These are phyloP conservation scores for Wickerhamiella australiensis DNA, from an alignment of 805 yeast species.

Conservation along the genomic window DNA sequence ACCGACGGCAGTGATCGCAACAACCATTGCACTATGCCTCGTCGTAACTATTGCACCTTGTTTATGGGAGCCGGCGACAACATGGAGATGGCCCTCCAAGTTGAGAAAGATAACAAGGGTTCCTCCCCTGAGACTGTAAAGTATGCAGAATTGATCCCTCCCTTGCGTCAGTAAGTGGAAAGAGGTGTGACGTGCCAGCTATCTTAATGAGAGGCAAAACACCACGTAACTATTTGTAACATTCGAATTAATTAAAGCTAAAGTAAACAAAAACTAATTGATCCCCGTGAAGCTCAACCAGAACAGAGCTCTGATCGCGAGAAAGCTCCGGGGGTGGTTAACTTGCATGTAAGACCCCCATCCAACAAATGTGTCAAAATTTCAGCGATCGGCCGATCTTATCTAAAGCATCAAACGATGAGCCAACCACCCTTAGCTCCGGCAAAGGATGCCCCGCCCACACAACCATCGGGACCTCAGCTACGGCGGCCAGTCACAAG, in stretches of 20 bases:
- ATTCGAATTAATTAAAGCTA: too few relatives aligned
- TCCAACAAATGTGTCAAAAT: neutral
- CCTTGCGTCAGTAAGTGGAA: conserved; percentile 9
- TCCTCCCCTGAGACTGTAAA: conserved; percentile 42
- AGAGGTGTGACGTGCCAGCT: too few relatives aligned
- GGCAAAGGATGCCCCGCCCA: conserved; percentile 4
- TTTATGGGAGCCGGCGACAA: conserved; percentile 14
- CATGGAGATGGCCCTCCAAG: conserved; percentile 57
- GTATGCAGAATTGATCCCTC: conserved; percentile 63
- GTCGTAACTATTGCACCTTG: conserved; percentile 46
- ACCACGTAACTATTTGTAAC: too few relatives aligned
- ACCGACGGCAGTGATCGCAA: conserved; percentile 43
- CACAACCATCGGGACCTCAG: neutral
- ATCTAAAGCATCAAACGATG: conserved; percentile 8
- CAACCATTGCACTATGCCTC: conserved; percentile 39
- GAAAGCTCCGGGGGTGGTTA: too few relatives aligned
- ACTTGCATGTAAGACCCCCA: neutral
- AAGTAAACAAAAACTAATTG: too few relatives aligned
- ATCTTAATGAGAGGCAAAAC: too few relatives aligned
- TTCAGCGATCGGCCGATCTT: neutral
- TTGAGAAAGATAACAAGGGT: conserved; percentile 48
- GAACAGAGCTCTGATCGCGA: too few relatives aligned
- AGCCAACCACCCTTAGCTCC: conserved; percentile 14
- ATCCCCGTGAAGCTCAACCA: too few relatives aligned
- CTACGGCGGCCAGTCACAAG: conserved; percentile 6